Percentiles rank a stretch among this genome's conserved stretches.
Evolutionary conservation across 805 yeast species (phyloP).

Genomic region (Yarrowia phangngaensis): DNA sequence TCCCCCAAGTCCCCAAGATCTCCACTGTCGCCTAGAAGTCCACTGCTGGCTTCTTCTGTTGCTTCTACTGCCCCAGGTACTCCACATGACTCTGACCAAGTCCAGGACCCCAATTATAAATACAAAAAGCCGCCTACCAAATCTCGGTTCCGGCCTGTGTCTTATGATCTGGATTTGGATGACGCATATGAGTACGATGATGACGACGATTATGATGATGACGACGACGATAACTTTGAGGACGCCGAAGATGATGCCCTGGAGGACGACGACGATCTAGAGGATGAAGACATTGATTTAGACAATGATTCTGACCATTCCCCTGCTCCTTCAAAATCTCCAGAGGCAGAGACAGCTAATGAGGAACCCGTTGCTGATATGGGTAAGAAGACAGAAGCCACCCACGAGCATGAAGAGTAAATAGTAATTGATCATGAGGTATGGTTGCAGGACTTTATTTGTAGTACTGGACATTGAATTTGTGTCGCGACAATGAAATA

Average conservation of each 20-base stretch:
- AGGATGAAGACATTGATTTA: slow-evolving; percentile 20
- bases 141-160: slow-evolving; percentile 24
- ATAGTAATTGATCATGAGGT: too few species aligned
- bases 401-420: too few species aligned
- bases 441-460: too few species aligned
- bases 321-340: slow-evolving; percentile 4
- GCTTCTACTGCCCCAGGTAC: slow-evolving; percentile 10
- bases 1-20: slow-evolving; percentile 55
- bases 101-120: slow-evolving; percentile 10
- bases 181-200: slow-evolving; percentile 30
- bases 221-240: slow-evolving; percentile 29
- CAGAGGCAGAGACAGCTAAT: too few species aligned
- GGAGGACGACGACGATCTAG: slow-evolving; percentile 28
- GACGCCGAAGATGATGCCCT: slow-evolving; percentile 28
- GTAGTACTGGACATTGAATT: too few species aligned
- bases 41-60: slow-evolving; percentile 34
- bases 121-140: slow-evolving; percentile 21
- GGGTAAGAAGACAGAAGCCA: too few species aligned
- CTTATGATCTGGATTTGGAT: slow-evolving; percentile 27
- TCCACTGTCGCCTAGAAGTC: slow-evolving; percentile 60
- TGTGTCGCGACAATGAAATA: too few species aligned
- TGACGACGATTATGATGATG: slow-evolving; percentile 29
- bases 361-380: too few species aligned
- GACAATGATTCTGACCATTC: slow-evolving; percentile 24
- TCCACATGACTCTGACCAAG: slow-evolving; percentile 4